Evolutionary conservation across 2,329 filamentous ascomycete genomes (phyloP).

Genomic region (Gnomoniopsis smithogilvyi): DNA sequence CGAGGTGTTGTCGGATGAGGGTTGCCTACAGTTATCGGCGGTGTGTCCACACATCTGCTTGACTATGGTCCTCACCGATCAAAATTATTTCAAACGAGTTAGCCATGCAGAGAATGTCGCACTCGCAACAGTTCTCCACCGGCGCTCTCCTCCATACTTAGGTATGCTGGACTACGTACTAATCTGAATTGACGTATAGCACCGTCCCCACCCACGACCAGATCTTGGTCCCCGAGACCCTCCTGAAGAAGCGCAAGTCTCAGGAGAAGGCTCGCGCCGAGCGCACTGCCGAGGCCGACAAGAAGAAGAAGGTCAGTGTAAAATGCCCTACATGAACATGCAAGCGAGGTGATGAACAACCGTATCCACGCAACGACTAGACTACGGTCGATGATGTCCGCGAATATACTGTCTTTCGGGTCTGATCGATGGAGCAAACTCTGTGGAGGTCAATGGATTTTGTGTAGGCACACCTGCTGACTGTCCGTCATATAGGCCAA

Average conservation of each 20-base stretch:
- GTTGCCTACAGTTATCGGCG: conserved; percentile 22
- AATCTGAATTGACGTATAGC: conserved; percentile 67
- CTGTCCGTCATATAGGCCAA: conserved; percentile 62
- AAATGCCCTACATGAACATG: conserved; percentile 30
- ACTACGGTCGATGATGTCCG: conserved; percentile 93
- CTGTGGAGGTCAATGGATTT: neutral
- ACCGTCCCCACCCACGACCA: conserved; percentile 92
- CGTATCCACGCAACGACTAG: conserved; percentile 75
- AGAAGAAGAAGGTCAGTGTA: conserved; percentile 80
- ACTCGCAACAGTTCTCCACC: conserved; percentile 89
- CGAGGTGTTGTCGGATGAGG: conserved; percentile 79
- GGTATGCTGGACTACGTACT: conserved; percentile 72
- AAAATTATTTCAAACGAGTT: conserved; percentile 78
- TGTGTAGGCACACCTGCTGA: conserved; percentile 32
- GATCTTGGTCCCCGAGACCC: conserved; percentile 96
- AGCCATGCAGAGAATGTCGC: conserved; percentile 89
- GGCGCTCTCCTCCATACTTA: conserved; percentile 68
- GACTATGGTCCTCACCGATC: conserved; percentile 62
- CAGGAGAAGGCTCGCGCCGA: conserved; percentile 98
- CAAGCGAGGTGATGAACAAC: conserved; percentile 78
- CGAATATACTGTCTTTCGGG: conserved; percentile 99
- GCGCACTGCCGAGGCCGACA: conserved; percentile 72
- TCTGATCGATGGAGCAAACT: conserved; percentile 60
- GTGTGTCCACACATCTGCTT: conserved; percentile 17
- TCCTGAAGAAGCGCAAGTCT: conserved; percentile 99